phyloP scores from a whole-genome alignment of 106 monocot genomes.

The Phalaenopsis aphrodite region DNA sequence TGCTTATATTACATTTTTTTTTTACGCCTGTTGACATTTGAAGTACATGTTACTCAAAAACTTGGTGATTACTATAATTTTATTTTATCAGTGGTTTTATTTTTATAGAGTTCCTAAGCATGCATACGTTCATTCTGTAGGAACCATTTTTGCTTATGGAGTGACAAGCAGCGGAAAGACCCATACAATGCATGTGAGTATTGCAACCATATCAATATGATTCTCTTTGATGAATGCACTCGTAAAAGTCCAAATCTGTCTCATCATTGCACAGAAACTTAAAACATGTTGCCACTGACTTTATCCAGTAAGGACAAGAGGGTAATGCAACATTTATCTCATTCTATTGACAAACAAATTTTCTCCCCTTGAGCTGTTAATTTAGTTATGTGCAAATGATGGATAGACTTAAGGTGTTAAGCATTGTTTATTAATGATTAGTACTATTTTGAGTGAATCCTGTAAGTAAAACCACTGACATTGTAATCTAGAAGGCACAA shows the following conservation, averaged over 20 bases:
- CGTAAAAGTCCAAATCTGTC: not conserved
- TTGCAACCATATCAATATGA: not conserved
- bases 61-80: not conserved
- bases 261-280: not conserved
- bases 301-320: not conserved
- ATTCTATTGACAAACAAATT: not conserved
- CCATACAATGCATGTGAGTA: slow-evolving; percentile 91
- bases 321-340: not conserved
- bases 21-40: not conserved
- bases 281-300: not conserved
- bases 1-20: not conserved
- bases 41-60: not conserved
- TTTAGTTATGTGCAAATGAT: not conserved
- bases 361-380: not conserved
- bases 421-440: not conserved
- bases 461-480: not conserved
- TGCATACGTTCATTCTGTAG: slow-evolving; percentile 18
- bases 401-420: not conserved
- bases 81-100: not conserved
- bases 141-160: slow-evolving; percentile 98
- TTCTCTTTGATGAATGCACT: not conserved
- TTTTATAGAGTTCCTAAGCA: not conserved
- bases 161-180: slow-evolving; percentile 96
- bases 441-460: not conserved
- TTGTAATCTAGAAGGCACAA: not conserved